A percentile compares a stretch with the other conserved stretches of the same genome.
Evolutionary conservation across 2,329 filamentous ascomycete species (phyloP).

Genomic region (Calonectria fujianensis): DNA sequence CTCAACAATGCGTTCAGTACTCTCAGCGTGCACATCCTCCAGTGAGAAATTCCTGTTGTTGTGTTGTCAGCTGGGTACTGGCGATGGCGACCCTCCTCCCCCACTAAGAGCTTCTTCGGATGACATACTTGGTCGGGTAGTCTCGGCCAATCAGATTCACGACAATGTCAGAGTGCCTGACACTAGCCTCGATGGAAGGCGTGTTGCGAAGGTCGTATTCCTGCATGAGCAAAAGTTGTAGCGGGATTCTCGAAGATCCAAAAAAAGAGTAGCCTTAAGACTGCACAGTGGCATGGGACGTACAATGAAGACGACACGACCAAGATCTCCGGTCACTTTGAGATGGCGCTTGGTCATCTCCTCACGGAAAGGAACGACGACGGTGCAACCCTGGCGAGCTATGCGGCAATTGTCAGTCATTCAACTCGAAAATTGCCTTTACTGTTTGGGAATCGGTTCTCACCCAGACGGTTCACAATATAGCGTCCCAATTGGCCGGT

Average conservation of each 20-base stretch:
- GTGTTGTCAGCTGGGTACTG: slow-evolving; percentile 48
- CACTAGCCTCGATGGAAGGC: slow-evolving; percentile 95
- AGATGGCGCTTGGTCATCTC: slow-evolving; percentile 98
- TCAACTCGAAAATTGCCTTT: slow-evolving; percentile 16
- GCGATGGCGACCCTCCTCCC: not conserved
- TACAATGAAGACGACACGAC: slow-evolving; percentile 90
- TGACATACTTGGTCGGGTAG: slow-evolving; percentile 91
- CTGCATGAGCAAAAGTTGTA: slow-evolving; percentile 64
- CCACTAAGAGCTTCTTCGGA: not conserved
- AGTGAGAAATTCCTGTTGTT: slow-evolving; percentile 88
- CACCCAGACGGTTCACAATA: slow-evolving; percentile 95
- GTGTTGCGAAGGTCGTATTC: slow-evolving; percentile 98
- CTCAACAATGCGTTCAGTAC: slow-evolving; percentile 92
- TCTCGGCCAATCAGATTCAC: slow-evolving; percentile 96
- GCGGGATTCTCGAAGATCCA: slow-evolving; percentile 15
- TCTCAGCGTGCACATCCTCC: slow-evolving; percentile 94
- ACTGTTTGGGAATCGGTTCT: slow-evolving; percentile 43
- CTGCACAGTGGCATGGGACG: slow-evolving; percentile 50
- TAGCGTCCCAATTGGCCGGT: slow-evolving; percentile 97
- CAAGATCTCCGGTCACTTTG: slow-evolving; percentile 96
- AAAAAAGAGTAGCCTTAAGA: not conserved
- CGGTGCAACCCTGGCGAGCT: slow-evolving; percentile 96
- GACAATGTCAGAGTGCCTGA: slow-evolving; percentile 97
- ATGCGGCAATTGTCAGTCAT: slow-evolving; percentile 47
- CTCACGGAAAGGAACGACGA: slow-evolving; percentile 94